These are phyloP conservation scores for Colletotrichum truncatum DNA, from an alignment of 2,329 filamentous ascomycete species.

Conservation along the genomic window DNA sequence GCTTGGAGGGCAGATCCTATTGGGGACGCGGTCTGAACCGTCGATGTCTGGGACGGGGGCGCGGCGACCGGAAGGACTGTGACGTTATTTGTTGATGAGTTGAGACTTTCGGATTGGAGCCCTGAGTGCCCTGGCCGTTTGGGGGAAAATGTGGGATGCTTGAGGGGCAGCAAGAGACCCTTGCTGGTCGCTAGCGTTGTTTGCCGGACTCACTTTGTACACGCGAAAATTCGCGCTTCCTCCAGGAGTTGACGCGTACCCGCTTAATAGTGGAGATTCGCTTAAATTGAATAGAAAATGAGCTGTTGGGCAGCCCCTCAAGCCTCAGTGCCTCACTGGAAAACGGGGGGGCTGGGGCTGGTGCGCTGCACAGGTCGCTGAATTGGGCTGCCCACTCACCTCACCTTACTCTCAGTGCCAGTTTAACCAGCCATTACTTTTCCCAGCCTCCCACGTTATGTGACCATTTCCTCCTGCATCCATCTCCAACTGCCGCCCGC, in stretches of 20 bases:
- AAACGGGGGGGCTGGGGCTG: constrained; percentile 28
- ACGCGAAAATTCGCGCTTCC: constrained; percentile 30
- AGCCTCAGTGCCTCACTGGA: constrained; percentile 13
- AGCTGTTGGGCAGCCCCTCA: background rate
- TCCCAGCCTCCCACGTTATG: constrained; percentile 27
- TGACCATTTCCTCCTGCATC: constrained; percentile 25
- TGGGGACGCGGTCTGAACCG: background rate
- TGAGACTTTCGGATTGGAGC: constrained; percentile 25
- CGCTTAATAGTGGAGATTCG: constrained; percentile 12
- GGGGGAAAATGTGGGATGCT: constrained; percentile 21
- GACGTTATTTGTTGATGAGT: constrained; percentile 31
- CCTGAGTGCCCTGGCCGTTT: constrained; percentile 1
- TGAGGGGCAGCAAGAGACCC: constrained; percentile 8
- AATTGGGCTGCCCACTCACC: constrained; percentile 2
- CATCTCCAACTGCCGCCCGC: constrained; percentile 19
- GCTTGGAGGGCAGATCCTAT: background rate
- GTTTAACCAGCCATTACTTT: constrained; percentile 24
- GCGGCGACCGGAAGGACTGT: constrained; percentile 11
- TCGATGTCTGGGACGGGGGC: background rate
- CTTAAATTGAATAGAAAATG: constrained; percentile 24
- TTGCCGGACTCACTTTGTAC: background rate
- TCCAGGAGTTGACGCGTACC: constrained; percentile 18
- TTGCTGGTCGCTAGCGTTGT: background rate
- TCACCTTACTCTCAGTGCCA: background rate
- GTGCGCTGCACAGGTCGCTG: constrained; percentile 9